phyloP scores from a whole-genome alignment of 2,329 filamentous ascomycete genomes.

The Diaporthe citriasiana region DNA sequence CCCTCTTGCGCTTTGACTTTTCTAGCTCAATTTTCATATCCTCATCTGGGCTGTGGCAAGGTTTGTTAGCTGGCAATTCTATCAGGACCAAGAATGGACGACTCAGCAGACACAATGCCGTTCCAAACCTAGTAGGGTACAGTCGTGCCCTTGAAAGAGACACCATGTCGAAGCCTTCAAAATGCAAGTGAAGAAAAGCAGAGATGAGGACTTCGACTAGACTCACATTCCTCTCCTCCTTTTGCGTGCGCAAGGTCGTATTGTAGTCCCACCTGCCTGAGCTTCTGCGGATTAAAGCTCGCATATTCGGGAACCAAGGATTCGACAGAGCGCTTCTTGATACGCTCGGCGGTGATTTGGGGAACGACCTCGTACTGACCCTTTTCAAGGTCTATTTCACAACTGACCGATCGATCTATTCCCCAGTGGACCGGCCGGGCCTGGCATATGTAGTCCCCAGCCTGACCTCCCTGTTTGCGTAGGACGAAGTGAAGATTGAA shows the following conservation, averaged over 20 bases:
- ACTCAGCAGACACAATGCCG: not conserved
- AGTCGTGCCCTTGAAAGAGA: not conserved
- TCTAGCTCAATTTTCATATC: conserved; percentile 55
- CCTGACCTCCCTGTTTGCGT: conserved; percentile 48
- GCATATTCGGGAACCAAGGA: conserved; percentile 67
- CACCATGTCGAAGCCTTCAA: too few relatives aligned
- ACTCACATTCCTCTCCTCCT: conserved; percentile 63
- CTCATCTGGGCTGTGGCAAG: conserved; percentile 54
- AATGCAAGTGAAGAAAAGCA: too few relatives aligned
- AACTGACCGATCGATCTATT: conserved; percentile 75
- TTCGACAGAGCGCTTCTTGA: conserved; percentile 65
- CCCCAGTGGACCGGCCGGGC: conserved; percentile 52
- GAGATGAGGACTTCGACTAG: not conserved
- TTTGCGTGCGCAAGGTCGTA: conserved; percentile 74
- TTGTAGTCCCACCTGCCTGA: conserved; percentile 70
- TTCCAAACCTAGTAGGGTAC: not conserved
- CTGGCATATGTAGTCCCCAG: conserved; percentile 52
- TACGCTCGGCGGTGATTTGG: conserved; percentile 72
- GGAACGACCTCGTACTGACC: conserved; percentile 78
- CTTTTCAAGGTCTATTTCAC: conserved; percentile 78
- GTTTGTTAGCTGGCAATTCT: not conserved
- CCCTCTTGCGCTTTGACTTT: conserved; percentile 48
- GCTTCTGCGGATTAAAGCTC: conserved; percentile 70
- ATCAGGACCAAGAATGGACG: not conserved
- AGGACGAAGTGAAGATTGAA: conserved; percentile 61